These are phyloP conservation scores for Saccharomycopsis fodiens DNA, from an alignment of 805 yeast genomes.

Conservation along the genomic window DNA sequence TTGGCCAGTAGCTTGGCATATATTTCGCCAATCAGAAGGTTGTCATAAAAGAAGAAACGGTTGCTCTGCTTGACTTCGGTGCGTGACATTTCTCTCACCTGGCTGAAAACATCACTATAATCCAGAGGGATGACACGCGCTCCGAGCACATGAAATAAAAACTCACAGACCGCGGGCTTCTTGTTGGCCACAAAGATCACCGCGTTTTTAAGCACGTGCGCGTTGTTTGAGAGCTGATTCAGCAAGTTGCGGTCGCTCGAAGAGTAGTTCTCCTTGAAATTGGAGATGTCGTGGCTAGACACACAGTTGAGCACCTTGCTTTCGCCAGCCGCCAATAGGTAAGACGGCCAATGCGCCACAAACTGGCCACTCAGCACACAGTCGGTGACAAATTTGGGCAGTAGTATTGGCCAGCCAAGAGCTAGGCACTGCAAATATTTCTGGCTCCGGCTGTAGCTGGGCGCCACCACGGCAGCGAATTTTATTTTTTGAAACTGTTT, in stretches of 20 bases:
- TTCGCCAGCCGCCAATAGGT: constrained; percentile 66
- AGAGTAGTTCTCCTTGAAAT: constrained; percentile 34
- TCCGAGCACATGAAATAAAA: constrained; percentile 41
- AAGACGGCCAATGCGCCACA: constrained; percentile 40
- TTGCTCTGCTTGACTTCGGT: constrained; percentile 1
- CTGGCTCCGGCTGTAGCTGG: constrained; percentile 51
- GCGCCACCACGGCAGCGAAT: constrained; percentile 64
- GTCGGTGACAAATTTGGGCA: constrained; percentile 48
- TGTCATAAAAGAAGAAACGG: constrained; percentile 28
- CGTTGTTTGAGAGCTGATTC: constrained; percentile 38
- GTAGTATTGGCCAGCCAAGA: constrained; percentile 79
- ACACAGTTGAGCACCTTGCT: constrained; percentile 38
- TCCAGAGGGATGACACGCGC: constrained; percentile 25
- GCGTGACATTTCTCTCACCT: not conserved
- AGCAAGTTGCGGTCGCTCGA: constrained; percentile 23
- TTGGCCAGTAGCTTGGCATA: not conserved
- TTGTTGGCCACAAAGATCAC: constrained; percentile 21
- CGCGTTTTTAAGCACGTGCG: constrained; percentile 23
- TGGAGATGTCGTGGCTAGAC: constrained; percentile 42
- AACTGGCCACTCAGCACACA: constrained; percentile 30
- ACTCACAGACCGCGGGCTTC: constrained; percentile 29
- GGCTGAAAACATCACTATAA: not conserved
- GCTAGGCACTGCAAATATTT: constrained; percentile 75
- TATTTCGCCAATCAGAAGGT: too few species aligned
- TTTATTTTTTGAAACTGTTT: constrained; percentile 24